Evolutionary conservation across 176 grass and related monocot genomes (phyloP), one percentile per base, ranked within the genome.

Genomic region (Paspalum notatum): DNA sequence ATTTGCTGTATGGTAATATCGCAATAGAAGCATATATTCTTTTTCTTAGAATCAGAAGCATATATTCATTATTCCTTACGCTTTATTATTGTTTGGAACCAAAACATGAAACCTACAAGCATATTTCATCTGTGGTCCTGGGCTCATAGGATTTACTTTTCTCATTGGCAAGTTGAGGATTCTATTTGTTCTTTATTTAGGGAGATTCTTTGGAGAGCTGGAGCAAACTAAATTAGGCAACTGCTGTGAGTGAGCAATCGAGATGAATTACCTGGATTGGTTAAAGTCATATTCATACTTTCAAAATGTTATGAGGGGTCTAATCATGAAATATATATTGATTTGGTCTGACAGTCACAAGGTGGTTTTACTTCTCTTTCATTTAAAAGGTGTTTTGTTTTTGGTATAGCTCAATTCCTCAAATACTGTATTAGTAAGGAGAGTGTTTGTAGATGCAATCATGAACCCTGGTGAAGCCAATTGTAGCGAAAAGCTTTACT

Each of bases 51-150:
- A 69, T 25, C 41, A 42, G 9, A 78, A 71, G 83, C 41, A 54
- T 27, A 61, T 64, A 79, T 85, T 71, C 45, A 54, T 25, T 54
- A n/a, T 44, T 85, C 37, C 21, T 84, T 84, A 12, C 38, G 18
- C 62, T 49, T 41, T 26, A 48, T 25, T 57, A 72, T 44, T 63
- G n/a, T 78, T 60, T 32, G 14, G 15, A 40, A 66, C 15, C 60
- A 6, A 75, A 66, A 49, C 56, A 44, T 83, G 47, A 52, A 75
- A 66, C 25, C 43, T 44, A 16, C 8, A 57, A 68, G 6, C 41
- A 77, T 67, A 40, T 21, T 53, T 26, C 40, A 47, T 66, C 21
- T 84, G 25, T 52, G 32, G 45, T 78, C 25, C 54, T 71, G 53
- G 18, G 41, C 24, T 65, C n/a, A 3, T 74, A 59, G 16, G 43